Percentiles rank a stretch among this genome's conserved stretches.
Conservation (phyloP, 164 flowering plant genomes). For the Stephania yunnanensis region DNA sequence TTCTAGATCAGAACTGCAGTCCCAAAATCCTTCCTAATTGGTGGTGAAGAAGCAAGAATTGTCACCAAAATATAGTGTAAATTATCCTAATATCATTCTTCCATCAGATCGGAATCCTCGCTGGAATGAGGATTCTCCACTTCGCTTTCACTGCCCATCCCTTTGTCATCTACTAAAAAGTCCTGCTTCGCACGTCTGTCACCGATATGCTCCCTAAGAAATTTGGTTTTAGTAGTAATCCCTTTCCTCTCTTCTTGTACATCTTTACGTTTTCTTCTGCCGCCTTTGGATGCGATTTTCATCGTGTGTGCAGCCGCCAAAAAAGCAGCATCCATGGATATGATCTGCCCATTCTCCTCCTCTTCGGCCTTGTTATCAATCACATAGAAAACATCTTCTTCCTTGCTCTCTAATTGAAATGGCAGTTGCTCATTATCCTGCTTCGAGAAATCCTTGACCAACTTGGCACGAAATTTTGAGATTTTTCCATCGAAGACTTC, state of each 20-base stretch:
- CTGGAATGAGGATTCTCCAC: slow-evolving; percentile 46
- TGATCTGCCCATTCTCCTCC: slow-evolving; percentile 21
- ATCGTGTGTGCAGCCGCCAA: slow-evolving; percentile 48
- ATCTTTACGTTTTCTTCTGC: slow-evolving; percentile 34
- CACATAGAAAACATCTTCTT: slow-evolving; percentile 27
- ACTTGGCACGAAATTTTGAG: slow-evolving; percentile 28
- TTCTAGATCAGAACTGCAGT: background rate
- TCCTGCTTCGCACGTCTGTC: slow-evolving; percentile 20
- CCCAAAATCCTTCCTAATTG: background rate
- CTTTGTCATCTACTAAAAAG: slow-evolving; percentile 14
- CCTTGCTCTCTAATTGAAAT: slow-evolving; percentile 14
- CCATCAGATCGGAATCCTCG: slow-evolving; percentile 28
- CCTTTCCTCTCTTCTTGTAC: slow-evolving; percentile 14
- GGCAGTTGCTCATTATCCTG: slow-evolving; percentile 18
- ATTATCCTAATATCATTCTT: slow-evolving; percentile 8
- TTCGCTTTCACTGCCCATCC: slow-evolving; percentile 37
- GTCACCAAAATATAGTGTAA: background rate
- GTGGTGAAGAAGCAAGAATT: too few species aligned
- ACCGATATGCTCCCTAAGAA: slow-evolving; percentile 28
- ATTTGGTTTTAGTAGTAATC: slow-evolving; percentile 29
- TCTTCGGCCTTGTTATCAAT: slow-evolving; percentile 46
- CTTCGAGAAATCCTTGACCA: slow-evolving; percentile 23
- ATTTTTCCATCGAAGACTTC: slow-evolving; percentile 36
- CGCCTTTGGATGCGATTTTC: slow-evolving; percentile 21
- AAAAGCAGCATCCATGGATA: slow-evolving; percentile 37